Percentiles rank a stretch among this genome's conserved stretches.
These are phyloP conservation scores for Pulicaria dysenterica DNA, from an alignment of 129 eudicot genomes.

Conservation along the genomic window DNA sequence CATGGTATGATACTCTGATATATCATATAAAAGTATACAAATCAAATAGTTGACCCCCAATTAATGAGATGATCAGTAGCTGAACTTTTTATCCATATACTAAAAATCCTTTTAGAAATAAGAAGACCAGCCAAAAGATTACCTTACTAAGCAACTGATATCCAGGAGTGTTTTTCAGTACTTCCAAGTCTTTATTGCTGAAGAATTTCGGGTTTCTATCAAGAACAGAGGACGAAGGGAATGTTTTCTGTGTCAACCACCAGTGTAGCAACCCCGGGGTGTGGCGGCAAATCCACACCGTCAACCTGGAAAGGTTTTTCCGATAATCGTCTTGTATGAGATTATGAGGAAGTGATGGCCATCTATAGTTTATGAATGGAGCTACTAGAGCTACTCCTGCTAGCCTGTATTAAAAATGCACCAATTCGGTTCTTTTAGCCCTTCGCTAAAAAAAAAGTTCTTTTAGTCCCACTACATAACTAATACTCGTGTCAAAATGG, in stretches of 20 bases:
- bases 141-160: slow-evolving; percentile 91
- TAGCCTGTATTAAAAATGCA: slow-evolving; percentile 48
- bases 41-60: too few relatives aligned
- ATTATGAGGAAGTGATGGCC: slow-evolving; percentile 80
- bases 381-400: slow-evolving; percentile 87
- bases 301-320: slow-evolving; percentile 55
- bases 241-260: slow-evolving; percentile 89
- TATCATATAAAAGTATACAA: too few relatives aligned
- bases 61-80: too few relatives aligned
- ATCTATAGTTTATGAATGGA: slow-evolving; percentile 73
- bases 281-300: slow-evolving; percentile 50
- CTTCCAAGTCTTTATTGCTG: slow-evolving; percentile 70
- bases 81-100: too few relatives aligned
- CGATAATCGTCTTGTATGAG: slow-evolving; percentile 78
- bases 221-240: slow-evolving; percentile 80
- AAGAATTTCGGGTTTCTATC: slow-evolving; percentile 82
- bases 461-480: slow-evolving; percentile 14
- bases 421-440: slow-evolving; percentile 10
- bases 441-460: not conserved
- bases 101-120: too few relatives aligned
- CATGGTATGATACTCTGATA: too few relatives aligned
- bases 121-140: slow-evolving; percentile 1
- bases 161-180: slow-evolving; percentile 86
- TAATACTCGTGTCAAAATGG: not conserved
- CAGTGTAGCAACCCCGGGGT: slow-evolving; percentile 84